A percentile compares a stretch with the other conserved stretches of the same genome.
Evolutionary conservation across 768 basidiomycete genomes (phyloP).

Genomic region (Suillus variegatus): DNA sequence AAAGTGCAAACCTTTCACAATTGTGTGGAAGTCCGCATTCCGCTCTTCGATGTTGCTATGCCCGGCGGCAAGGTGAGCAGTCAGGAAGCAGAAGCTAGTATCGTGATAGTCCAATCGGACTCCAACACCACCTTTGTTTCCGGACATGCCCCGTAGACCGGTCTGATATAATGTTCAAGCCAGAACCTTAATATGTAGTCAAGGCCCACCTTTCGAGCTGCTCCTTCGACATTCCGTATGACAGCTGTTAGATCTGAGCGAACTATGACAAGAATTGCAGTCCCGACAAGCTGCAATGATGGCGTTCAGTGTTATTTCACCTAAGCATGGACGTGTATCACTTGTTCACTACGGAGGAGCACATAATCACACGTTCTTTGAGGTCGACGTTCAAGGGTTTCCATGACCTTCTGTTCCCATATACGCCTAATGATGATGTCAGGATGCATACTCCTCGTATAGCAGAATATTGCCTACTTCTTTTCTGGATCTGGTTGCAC

Average conservation of each 20-base stretch:
- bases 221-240: conserved; percentile 90
- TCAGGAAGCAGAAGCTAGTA: conserved; percentile 92
- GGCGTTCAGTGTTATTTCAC: conserved; percentile 3
- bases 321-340: conserved; percentile 25
- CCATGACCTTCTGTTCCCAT: conserved; percentile 85
- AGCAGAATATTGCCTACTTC: conserved; percentile 47
- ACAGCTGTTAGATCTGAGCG: conserved; percentile 73
- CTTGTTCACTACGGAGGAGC: conserved; percentile 91
- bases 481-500: conserved; percentile 95
- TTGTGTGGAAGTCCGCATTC: conserved; percentile 90
- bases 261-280: conserved; percentile 84
- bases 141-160: conserved; percentile 91
- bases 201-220: conserved; percentile 79
- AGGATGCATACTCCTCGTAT: neutral
- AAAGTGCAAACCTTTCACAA: conserved; percentile 82
- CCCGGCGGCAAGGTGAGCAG: conserved; percentile 96
- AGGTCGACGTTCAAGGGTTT: conserved; percentile 72
- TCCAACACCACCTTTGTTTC: conserved; percentile 95
- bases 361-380: conserved; percentile 76
- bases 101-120: conserved; percentile 92
- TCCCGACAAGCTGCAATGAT: conserved; percentile 80
- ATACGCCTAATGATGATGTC: conserved; percentile 52
- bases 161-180: conserved; percentile 49
- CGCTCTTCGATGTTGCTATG: conserved; percentile 88
- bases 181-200: neutral